These are phyloP conservation scores for Chamaenerion angustifolium DNA, from an alignment of 345 rosid genomes.

Conservation along the genomic window DNA sequence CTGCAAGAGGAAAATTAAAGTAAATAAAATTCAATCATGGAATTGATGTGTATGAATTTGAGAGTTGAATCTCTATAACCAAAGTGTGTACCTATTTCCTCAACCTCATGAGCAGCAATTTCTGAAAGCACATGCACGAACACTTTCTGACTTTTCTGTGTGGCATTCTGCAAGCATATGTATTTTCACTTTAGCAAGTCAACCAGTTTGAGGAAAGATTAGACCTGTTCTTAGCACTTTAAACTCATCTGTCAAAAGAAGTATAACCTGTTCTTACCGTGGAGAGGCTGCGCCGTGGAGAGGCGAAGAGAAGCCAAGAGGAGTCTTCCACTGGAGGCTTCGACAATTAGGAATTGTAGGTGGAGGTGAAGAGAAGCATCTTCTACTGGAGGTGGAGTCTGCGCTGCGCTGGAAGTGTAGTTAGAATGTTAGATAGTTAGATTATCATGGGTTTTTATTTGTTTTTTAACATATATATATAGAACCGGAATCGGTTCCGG, in stretches of 20 bases:
- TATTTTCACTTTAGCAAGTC: not conserved
- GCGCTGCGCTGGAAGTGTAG: too few species aligned
- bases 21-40: conserved; percentile 2
- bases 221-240: not conserved
- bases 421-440: too few species aligned
- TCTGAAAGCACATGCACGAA: conserved; percentile 68
- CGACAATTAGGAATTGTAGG: too few species aligned
- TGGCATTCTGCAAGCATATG: conserved; percentile 42
- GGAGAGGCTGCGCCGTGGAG: too few species aligned
- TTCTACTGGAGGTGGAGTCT: too few species aligned
- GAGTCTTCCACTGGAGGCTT: too few species aligned
- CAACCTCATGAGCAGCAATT: conserved; percentile 82
- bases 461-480: too few species aligned
- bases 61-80: not conserved
- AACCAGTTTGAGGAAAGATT: not conserved
- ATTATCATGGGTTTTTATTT: too few species aligned
- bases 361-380: too few species aligned
- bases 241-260: not conserved
- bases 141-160: conserved; percentile 77
- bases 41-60: not conserved
- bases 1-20: conserved; percentile 14
- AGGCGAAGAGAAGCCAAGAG: too few species aligned
- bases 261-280: conserved; percentile 7
- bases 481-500: too few species aligned
- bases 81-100: conserved; percentile 63